Conservation (phyloP, 176 grass and related monocot genomes). For the Aegilops bicornis region DNA sequence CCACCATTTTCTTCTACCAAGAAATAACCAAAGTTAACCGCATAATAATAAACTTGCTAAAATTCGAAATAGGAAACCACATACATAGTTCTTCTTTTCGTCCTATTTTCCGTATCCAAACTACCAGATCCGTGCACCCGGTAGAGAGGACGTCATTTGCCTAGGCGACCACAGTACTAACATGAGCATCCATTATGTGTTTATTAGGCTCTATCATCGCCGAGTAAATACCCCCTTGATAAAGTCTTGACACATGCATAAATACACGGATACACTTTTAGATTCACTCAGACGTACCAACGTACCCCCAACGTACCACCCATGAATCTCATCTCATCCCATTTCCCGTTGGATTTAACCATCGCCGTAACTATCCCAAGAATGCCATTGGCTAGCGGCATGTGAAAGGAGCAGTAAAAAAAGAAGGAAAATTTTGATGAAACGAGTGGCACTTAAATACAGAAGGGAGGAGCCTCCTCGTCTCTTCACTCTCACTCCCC, state of each 20-base stretch:
- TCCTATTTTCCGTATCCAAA: constrained; percentile 5
- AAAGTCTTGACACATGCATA: constrained; percentile 2
- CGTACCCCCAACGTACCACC: background rate
- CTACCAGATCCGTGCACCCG: constrained; percentile 1
- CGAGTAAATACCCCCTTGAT: constrained; percentile 3
- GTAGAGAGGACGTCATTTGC: background rate
- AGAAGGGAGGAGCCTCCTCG: constrained; percentile 19
- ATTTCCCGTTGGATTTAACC: background rate
- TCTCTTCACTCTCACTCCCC: constrained; percentile 23
- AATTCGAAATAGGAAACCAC: no score
- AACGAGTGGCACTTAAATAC: constrained; percentile 32
- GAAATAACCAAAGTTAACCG: no score
- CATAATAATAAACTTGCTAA: no score
- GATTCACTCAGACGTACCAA: background rate
- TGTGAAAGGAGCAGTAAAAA: background rate
- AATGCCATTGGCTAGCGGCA: background rate
- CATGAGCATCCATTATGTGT: background rate
- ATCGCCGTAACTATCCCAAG: background rate
- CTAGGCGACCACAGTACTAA: background rate
- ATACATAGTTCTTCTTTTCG: background rate
- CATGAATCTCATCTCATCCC: background rate
- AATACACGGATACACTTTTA: constrained; percentile 19
- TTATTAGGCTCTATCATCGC: background rate
- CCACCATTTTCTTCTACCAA: no score
- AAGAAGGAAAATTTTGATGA: background rate